phyloP scores from a whole-genome alignment of 305 asterid genomes.

The Fraxinus angustifolia region DNA sequence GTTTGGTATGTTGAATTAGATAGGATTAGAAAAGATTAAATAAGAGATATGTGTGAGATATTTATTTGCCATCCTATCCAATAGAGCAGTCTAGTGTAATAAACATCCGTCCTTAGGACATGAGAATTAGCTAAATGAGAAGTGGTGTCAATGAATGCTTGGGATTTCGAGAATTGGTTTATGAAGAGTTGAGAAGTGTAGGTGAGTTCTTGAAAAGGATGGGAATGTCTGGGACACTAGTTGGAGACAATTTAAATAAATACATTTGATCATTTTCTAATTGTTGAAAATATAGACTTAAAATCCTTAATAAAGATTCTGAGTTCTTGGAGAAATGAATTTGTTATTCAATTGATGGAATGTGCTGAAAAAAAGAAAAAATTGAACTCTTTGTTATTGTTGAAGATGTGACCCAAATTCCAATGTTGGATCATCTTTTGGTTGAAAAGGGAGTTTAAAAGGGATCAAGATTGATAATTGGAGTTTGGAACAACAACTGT shows the following conservation, averaged over 20 bases:
- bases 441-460: too few relatives aligned
- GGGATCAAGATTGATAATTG: too few relatives aligned
- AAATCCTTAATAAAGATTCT: neutral
- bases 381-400: too few relatives aligned
- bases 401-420: too few relatives aligned
- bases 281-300: neutral
- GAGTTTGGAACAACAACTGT: too few relatives aligned
- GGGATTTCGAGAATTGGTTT: neutral
- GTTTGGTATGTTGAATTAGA: too few relatives aligned
- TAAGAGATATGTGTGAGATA: neutral
- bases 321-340: neutral
- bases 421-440: too few relatives aligned
- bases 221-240: neutral
- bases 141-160: too few relatives aligned
- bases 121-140: neutral
- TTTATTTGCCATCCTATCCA: neutral
- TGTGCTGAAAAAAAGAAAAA: too few relatives aligned
- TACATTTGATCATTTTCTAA: neutral
- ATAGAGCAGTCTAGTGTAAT: neutral
- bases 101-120: neutral
- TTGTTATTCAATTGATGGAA: too few relatives aligned
- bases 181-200: neutral
- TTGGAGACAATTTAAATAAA: too few relatives aligned
- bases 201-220: neutral
- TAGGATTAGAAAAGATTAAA: too few relatives aligned